These are phyloP conservation scores for Lenzites betulinus DNA, from an alignment of 768 basidiomycete genomes.

Conservation along the genomic window DNA sequence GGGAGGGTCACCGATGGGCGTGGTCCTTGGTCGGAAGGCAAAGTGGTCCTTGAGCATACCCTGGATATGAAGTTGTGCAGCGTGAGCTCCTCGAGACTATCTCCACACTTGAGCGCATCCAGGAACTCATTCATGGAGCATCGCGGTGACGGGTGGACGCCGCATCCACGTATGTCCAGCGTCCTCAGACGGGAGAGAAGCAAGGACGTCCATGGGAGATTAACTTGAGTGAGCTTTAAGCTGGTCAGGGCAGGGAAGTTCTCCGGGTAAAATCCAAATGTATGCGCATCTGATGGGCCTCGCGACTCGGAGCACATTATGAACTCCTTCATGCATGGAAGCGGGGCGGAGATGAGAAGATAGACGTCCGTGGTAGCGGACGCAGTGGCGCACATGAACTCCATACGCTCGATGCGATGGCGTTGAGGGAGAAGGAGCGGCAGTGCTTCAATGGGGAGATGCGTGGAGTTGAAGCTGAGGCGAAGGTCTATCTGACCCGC, in stretches of 20 bases:
- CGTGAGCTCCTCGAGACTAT: not conserved
- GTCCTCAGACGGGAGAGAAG: not conserved
- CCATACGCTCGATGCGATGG: not conserved
- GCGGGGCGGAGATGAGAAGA: not conserved
- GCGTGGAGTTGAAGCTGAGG: not conserved
- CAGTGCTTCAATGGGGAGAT: not conserved
- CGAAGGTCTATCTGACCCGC: not conserved
- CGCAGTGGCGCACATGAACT: not conserved
- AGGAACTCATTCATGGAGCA: not conserved
- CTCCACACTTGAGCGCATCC: not conserved
- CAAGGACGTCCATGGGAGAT: not conserved
- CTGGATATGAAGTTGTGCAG: not conserved
- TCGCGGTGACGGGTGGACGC: not conserved
- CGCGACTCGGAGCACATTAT: not conserved
- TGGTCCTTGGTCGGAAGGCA: not conserved
- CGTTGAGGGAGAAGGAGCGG: not conserved
- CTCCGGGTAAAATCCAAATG: not conserved
- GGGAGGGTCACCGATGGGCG: not conserved
- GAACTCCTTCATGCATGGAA: not conserved
- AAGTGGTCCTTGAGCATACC: not conserved
- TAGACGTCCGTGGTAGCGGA: not conserved
- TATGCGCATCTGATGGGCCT: not conserved
- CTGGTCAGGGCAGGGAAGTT: not conserved
- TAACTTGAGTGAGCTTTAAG: not conserved
- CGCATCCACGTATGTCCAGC: not conserved